Evolutionary conservation across 768 basidiomycete genomes (phyloP).

Genomic region (Tricholoma saponaceum): DNA sequence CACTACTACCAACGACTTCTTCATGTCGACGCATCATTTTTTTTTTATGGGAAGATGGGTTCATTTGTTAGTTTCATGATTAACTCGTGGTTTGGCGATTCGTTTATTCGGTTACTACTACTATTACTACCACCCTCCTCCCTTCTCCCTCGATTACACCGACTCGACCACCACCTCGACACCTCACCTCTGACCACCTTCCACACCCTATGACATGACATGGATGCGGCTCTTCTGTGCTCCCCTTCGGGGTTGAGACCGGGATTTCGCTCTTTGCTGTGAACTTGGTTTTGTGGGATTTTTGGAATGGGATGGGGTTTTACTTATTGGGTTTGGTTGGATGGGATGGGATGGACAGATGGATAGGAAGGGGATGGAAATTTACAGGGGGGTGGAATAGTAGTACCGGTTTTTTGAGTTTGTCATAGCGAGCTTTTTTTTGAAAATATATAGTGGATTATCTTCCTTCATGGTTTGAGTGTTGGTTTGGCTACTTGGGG

Average conservation of each 20-base stretch:
- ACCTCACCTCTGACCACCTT: not conserved
- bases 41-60: not conserved
- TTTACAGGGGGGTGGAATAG: no score
- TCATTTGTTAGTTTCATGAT: not conserved
- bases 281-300: not conserved
- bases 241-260: conserved; percentile 5
- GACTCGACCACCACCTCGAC: not conserved
- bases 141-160: not conserved
- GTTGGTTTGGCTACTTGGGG: no score
- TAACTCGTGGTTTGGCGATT: not conserved
- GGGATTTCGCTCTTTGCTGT: not conserved
- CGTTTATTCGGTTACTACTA: not conserved
- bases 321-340: not conserved
- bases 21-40: not conserved
- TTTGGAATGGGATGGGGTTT: not conserved
- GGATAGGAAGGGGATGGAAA: no score
- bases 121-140: not conserved
- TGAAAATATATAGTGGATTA: no score
- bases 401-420: no score
- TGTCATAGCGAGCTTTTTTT: no score
- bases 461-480: no score
- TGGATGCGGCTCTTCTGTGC: conserved; percentile 1
- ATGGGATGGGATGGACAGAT: not conserved
- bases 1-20: not conserved
- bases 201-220: not conserved